phyloP scores from a whole-genome alignment of 345 rosid species.

The Salix exigua region DNA sequence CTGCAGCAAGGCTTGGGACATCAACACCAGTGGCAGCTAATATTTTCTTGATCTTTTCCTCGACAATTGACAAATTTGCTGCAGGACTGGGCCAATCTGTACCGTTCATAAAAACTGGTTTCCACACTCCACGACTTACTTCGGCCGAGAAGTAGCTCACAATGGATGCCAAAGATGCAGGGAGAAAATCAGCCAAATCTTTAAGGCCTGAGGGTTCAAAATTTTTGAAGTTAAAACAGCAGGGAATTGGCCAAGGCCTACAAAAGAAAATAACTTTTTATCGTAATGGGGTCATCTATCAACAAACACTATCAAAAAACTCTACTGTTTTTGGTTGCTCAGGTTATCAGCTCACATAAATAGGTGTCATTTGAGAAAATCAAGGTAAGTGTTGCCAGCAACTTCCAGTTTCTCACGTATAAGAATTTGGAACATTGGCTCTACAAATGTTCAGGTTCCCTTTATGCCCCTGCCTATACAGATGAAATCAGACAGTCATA shows the following conservation, averaged over 20 bases:
- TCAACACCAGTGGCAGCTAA: constrained; percentile 90
- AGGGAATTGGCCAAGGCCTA: not conserved
- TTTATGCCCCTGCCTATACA: not conserved
- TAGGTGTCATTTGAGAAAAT: not conserved
- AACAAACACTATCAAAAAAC: not conserved
- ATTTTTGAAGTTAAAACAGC: constrained; percentile 1
- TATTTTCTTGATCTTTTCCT: constrained; percentile 78
- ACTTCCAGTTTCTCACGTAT: constrained; percentile 31
- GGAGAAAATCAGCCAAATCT: constrained; percentile 87
- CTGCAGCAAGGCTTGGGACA: constrained; percentile 78
- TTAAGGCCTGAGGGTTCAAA: constrained; percentile 62
- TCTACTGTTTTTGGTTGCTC: not conserved
- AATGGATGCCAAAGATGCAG: constrained; percentile 81
- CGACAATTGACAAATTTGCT: constrained; percentile 73
- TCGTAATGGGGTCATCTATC: not conserved
- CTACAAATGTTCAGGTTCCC: not conserved
- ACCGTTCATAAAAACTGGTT: constrained; percentile 94
- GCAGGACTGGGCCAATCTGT: constrained; percentile 99
- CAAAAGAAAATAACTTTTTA: not conserved
- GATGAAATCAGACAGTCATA: constrained; percentile 1
- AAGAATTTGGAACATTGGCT: not conserved
- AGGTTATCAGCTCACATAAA: not conserved
- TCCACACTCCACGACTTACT: constrained; percentile 95
- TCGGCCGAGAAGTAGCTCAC: constrained; percentile 92
- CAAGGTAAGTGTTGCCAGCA: not conserved